These are phyloP conservation scores for Bonnemaisonia californica DNA, from an alignment of 31 red algal genomes.

Conservation along the genomic window DNA sequence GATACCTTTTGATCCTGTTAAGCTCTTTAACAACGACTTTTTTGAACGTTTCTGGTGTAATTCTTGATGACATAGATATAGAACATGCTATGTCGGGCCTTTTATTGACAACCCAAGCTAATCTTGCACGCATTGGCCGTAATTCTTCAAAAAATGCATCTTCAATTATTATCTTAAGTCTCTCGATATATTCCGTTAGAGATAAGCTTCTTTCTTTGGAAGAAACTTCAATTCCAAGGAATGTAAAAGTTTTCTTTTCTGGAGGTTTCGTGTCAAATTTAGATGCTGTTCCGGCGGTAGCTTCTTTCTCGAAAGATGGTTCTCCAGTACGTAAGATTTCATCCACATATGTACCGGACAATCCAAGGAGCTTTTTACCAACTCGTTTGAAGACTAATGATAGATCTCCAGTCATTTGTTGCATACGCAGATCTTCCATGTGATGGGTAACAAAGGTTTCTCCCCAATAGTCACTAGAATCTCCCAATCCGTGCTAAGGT, in stretches of 20 bases:
- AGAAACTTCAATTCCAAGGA: neutral
- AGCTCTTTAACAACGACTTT: neutral
- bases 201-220: neutral
- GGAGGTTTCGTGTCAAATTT: neutral
- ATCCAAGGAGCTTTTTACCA: neutral
- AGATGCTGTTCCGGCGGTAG: neutral
- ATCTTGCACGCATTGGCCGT: conserved; percentile 10
- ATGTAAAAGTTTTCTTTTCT: neutral
- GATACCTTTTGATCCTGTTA: neutral
- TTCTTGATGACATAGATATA: no score
- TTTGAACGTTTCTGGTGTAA: neutral
- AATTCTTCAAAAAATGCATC: conserved; percentile 1
- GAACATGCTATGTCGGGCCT: conserved; percentile 23
- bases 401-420: conserved; percentile 24
- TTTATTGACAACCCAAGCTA: conserved; percentile 11
- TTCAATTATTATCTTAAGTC: neutral
- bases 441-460: conserved; percentile 4
- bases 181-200: conserved; percentile 9
- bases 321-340: conserved; percentile 4
- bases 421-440: conserved; percentile 25
- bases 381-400: neutral
- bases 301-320: neutral
- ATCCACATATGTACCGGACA: conserved; percentile 32
- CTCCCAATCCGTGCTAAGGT: conserved; percentile 21
- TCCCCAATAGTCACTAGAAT: conserved; percentile 54